A percentile compares a stretch with the other conserved stretches of the same genome.
phyloP scores from a whole-genome alignment of 106 monocot species.

The Agapanthus africanus region DNA sequence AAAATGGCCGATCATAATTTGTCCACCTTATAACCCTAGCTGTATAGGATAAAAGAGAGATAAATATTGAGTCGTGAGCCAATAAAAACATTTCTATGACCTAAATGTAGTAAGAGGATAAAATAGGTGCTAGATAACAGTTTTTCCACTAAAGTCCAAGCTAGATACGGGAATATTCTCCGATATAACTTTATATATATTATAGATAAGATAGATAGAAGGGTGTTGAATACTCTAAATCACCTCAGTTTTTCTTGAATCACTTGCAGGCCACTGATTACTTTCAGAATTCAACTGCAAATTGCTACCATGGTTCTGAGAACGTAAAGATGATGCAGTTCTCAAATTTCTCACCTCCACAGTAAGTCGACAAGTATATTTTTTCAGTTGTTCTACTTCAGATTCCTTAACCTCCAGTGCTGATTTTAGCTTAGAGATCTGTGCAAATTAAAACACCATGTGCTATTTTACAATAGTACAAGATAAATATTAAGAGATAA shows the following conservation, averaged over 20 bases:
- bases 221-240: neutral
- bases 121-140: too few species aligned
- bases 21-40: too few species aligned
- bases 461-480: neutral
- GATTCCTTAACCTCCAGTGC: constrained; percentile 24
- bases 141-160: too few species aligned
- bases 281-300: constrained; percentile 18
- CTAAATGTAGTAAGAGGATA: too few species aligned
- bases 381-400: constrained; percentile 14
- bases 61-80: too few species aligned
- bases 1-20: too few species aligned
- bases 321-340: constrained; percentile 15
- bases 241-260: constrained; percentile 19
- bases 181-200: too few species aligned
- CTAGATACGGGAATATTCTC: too few species aligned
- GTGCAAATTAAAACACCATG: neutral
- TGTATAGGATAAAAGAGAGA: too few species aligned
- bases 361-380: neutral
- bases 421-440: constrained; percentile 29
- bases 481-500: too few species aligned
- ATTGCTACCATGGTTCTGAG: neutral
- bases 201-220: too few species aligned
- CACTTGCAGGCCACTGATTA: neutral
- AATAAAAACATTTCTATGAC: too few species aligned
- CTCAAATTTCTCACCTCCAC: constrained; percentile 16